Conservation (phyloP, 2,329 filamentous ascomycete species). For the Ophiostoma fasciatum region DNA sequence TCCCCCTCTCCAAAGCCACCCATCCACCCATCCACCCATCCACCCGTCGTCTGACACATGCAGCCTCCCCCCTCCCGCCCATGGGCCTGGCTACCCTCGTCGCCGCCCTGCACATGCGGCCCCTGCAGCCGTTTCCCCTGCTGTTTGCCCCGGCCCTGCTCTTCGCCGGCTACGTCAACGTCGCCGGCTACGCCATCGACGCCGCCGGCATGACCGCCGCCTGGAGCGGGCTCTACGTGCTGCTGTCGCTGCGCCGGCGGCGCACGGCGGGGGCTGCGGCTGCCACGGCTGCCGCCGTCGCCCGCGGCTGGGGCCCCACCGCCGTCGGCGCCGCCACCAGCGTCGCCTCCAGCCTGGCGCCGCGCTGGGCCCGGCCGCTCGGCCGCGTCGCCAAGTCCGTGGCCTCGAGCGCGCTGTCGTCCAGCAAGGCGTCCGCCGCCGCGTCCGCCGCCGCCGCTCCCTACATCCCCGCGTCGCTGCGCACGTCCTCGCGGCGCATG, state of each 20-base stretch:
- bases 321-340: no score
- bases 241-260: slow-evolving; percentile 34
- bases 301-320: no score
- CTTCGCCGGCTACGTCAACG: slow-evolving; percentile 43
- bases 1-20: not conserved
- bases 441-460: not conserved
- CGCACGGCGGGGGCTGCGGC: no score
- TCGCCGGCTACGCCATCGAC: slow-evolving; percentile 43
- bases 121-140: slow-evolving; percentile 35
- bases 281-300: no score
- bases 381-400: no score
- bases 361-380: slow-evolving; percentile 7
- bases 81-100: slow-evolving; percentile 41
- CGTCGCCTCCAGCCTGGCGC: no score
- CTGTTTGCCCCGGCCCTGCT: slow-evolving; percentile 36
- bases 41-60: not conserved
- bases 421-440: no score
- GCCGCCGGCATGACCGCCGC: slow-evolving; percentile 40
- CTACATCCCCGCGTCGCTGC: slow-evolving; percentile 17
- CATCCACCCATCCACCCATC: not conserved
- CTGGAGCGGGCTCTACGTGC: slow-evolving; percentile 41
- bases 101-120: slow-evolving; percentile 39
- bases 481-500: slow-evolving; percentile 23
- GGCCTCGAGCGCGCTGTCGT: no score
- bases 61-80: slow-evolving; percentile 39